phyloP scores from a whole-genome alignment of 2,329 filamentous ascomycete species.

The Fusarium humuli region DNA sequence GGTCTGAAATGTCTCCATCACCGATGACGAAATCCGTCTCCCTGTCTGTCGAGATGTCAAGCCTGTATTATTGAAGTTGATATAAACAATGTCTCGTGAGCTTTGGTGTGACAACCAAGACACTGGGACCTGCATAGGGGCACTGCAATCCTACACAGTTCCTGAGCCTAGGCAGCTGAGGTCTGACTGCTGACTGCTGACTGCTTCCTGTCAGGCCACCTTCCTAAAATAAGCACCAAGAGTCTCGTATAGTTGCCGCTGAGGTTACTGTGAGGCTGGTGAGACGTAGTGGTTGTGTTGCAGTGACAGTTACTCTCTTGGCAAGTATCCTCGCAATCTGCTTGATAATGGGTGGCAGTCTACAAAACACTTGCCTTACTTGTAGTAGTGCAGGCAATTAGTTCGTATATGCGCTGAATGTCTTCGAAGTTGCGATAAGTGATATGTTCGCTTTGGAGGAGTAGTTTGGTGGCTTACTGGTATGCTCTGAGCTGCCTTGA shows the following conservation, averaged over 20 bases:
- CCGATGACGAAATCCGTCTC: constrained; percentile 6
- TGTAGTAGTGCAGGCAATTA: background rate
- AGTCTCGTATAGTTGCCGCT: background rate
- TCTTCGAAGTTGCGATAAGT: background rate
- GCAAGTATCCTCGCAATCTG: background rate
- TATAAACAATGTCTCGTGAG: background rate
- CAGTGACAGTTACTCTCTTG: background rate
- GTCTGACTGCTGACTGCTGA: background rate
- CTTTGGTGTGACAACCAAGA: background rate
- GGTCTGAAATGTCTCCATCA: constrained; percentile 1
- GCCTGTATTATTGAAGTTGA: background rate
- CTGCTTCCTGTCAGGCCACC: background rate
- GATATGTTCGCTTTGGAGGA: background rate
- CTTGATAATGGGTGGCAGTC: background rate
- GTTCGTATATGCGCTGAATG: background rate
- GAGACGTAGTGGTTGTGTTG: background rate
- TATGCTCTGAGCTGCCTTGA: background rate
- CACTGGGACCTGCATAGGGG: background rate
- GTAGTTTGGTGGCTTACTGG: background rate
- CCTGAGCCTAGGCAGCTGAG: background rate
- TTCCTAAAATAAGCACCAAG: constrained; percentile 2
- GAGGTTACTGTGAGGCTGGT: background rate
- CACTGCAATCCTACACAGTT: background rate
- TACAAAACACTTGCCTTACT: background rate
- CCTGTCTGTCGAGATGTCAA: background rate